Base-by-base conservation (phyloP, 202 grass and related monocot species). In the Bolboschoenoplectus hybrid region DNA sequence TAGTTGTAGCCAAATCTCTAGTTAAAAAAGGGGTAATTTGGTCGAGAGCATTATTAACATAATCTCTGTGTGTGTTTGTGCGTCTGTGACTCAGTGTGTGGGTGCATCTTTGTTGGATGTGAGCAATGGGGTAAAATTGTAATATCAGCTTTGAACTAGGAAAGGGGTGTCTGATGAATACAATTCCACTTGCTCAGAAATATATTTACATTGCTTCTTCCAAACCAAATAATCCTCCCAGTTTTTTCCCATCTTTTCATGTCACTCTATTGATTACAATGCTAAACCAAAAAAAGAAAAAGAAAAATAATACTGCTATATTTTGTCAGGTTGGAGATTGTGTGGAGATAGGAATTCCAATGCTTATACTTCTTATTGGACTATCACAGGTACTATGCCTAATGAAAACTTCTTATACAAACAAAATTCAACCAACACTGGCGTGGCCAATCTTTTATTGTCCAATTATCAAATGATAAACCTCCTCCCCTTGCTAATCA, bases 261-360 rank as follows among this genome's bases (percentile, higher is more conserved):
- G 12, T 71, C 41, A 39, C 4, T 56, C 6, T 13, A 77, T 35
- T 17, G 51, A 16, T 50, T 82, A 64, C 49, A 74, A 57, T 12
- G 1, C 52, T 14, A 60, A 39, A 62, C 11, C 47, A 82, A 66
- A 77, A 47, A 64, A 26, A 26, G 26, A 83, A 69, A 12, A 1
- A 82, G 12, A 67, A 62, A 70, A 16, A 40, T 20, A 56, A 16
- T 58, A 40, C n/a, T 70, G 68, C 53, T 77, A 45, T 74, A 58
- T 72, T 44, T 82, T 83, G 5, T 67, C 76, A 91, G 89, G 89
- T 91, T 75, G 89, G 89, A 69, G 85, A 91, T 56, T 91, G 89
- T 0, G 86, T 91, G 58, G 89, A 91, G 85, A 88, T 88, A 56
- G 89, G 89, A 60, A 83, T 91, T 82, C 89, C 89, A 43, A 91